These are phyloP conservation scores for Excoecaria cochinchinensis DNA, from an alignment of 345 rosid species.

Conservation along the genomic window DNA sequence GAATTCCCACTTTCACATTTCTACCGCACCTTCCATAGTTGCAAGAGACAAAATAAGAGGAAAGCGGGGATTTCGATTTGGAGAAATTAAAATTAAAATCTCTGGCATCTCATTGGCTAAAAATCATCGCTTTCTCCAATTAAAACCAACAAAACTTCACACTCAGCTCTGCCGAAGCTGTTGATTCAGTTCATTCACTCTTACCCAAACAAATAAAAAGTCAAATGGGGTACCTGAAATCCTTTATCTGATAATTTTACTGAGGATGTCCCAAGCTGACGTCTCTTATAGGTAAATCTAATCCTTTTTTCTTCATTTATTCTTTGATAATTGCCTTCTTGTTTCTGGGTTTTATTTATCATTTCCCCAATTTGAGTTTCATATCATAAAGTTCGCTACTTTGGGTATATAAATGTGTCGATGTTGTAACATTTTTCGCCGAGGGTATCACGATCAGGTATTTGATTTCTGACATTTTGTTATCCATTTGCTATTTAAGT, in stretches of 20 bases:
- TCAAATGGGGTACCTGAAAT: slow-evolving; percentile 24
- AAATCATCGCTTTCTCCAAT: background rate
- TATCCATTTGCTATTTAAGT: background rate
- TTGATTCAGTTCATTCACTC: background rate
- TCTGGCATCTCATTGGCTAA: background rate
- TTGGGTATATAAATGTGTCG: background rate
- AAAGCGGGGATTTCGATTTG: too few species aligned
- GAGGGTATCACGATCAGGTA: background rate
- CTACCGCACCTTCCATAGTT: too few species aligned
- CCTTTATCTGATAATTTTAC: slow-evolving; percentile 22
- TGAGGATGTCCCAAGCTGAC: slow-evolving; percentile 49
- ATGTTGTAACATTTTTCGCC: background rate
- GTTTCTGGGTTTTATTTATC: background rate
- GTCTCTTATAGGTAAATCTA: slow-evolving; percentile 46
- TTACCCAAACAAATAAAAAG: background rate
- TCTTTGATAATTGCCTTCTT: background rate
- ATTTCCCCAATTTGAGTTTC: background rate
- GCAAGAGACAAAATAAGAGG: too few species aligned
- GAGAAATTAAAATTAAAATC: background rate
- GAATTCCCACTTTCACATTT: too few species aligned
- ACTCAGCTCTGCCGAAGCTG: too few species aligned
- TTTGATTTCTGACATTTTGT: background rate
- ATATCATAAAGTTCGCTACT: background rate
- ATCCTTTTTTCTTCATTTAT: background rate
- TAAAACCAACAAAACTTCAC: background rate